Percentiles rank a stretch among this genome's conserved stretches.
Evolutionary conservation across 1,284 basidiomycete genomes (phyloP).

Genomic region (Sanghuangporus baumii): DNA sequence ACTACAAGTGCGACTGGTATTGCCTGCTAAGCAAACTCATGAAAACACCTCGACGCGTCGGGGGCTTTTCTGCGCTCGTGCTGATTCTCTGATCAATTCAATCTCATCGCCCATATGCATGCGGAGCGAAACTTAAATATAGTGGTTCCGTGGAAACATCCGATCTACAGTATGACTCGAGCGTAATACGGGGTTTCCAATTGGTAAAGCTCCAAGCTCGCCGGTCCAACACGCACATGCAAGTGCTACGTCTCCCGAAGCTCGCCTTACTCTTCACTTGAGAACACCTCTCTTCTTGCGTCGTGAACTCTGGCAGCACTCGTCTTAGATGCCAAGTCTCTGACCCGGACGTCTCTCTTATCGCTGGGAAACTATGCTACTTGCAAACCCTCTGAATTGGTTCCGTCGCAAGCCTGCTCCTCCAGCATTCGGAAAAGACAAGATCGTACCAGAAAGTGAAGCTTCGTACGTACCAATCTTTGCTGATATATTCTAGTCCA

Average conservation of each 20-base stretch:
- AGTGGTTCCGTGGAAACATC: neutral
- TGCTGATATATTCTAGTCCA: neutral
- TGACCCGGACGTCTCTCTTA: neutral
- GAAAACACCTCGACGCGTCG: neutral
- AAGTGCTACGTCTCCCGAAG: neutral
- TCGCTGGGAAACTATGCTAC: neutral
- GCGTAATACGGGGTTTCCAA: too few species aligned
- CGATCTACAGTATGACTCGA: neutral
- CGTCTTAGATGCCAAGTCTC: neutral
- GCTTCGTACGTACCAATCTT: slow-evolving; percentile 7
- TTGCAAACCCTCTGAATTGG: slow-evolving; percentile 1
- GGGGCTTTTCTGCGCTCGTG: neutral
- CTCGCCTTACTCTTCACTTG: too few species aligned
- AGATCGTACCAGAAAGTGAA: slow-evolving; percentile 12
- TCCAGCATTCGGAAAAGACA: slow-evolving; percentile 14
- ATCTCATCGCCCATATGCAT: neutral
- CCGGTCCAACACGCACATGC: neutral
- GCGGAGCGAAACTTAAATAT: neutral
- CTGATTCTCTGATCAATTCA: neutral
- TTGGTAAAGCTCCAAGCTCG: neutral
- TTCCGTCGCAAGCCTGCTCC: slow-evolving; percentile 11
- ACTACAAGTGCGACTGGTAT: neutral
- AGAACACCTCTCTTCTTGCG: neutral
- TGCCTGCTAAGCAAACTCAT: neutral
- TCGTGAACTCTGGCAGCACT: neutral